These are phyloP conservation scores for Blastobotrys robertii DNA, from an alignment of 805 yeast species.

Conservation along the genomic window DNA sequence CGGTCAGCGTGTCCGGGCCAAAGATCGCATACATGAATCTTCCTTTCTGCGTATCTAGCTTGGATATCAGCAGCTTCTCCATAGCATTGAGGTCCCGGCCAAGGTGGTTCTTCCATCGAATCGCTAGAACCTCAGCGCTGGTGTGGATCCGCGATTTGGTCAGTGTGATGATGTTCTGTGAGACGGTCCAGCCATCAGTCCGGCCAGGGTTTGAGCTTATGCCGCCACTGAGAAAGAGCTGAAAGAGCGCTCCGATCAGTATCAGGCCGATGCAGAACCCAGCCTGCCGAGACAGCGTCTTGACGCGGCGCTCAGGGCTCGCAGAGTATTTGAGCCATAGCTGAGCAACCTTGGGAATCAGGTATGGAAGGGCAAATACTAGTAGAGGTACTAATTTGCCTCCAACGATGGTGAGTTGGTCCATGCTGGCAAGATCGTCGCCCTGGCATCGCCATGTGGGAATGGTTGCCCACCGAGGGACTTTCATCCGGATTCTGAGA, in stretches of 20 bases:
- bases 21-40: conserved; percentile 14
- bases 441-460: no score
- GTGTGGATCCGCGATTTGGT: conserved; percentile 15
- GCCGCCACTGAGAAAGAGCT: background rate
- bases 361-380: no score
- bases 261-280: no score
- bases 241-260: background rate
- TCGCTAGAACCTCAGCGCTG: conserved; percentile 11
- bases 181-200: background rate
- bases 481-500: no score
- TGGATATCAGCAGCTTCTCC: conserved; percentile 9
- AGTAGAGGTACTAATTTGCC: no score
- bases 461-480: no score
- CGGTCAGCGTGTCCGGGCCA: conserved; percentile 16
- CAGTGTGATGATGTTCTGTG: conserved; percentile 11
- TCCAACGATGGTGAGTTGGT: no score
- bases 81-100: conserved; percentile 2
- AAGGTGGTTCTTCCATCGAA: conserved; percentile 6
- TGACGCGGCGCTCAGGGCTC: no score
- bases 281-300: no score
- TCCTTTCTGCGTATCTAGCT: conserved; percentile 9
- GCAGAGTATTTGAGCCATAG: no score
- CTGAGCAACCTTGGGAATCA: no score
- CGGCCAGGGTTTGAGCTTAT: background rate
- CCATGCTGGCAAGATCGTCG: no score